Conservation (phyloP, 768 basidiomycete species). For the Hemileccinum impolitum region DNA sequence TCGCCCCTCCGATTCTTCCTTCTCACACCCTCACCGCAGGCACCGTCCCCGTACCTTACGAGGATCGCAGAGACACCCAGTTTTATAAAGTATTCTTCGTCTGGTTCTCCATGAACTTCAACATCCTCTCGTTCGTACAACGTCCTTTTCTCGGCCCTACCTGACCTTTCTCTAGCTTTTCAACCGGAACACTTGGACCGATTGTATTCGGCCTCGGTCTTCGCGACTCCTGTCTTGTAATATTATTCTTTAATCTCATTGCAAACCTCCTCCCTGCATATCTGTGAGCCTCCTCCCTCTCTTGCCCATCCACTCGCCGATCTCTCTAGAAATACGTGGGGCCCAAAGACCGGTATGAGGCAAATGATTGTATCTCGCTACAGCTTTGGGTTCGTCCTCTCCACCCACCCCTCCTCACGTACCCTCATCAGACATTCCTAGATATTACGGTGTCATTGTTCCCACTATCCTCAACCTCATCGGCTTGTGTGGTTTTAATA, state of each 20-base stretch:
- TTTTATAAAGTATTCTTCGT: constrained; percentile 66
- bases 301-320: background rate
- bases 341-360: constrained; percentile 74
- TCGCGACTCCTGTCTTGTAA: constrained; percentile 60
- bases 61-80: constrained; percentile 53
- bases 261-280: constrained; percentile 58
- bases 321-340: constrained; percentile 54
- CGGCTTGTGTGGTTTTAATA: constrained; percentile 60
- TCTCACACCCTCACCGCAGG: constrained; percentile 29
- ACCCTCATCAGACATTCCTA: constrained; percentile 5
- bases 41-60: constrained; percentile 49
- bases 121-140: constrained; percentile 48
- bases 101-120: constrained; percentile 71
- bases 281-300: constrained; percentile 39
- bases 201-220: constrained; percentile 56
- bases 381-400: constrained; percentile 47
- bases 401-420: constrained; percentile 26
- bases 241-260: constrained; percentile 65
- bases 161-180: constrained; percentile 44
- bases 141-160: background rate
- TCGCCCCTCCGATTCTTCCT: background rate
- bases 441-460: constrained; percentile 54
- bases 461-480: constrained; percentile 56
- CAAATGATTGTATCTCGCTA: constrained; percentile 78
- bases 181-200: constrained; percentile 66